Evolutionary conservation across 495 filamentous ascomycete species (phyloP).

Genomic region (Chlorociboria aeruginascens): DNA sequence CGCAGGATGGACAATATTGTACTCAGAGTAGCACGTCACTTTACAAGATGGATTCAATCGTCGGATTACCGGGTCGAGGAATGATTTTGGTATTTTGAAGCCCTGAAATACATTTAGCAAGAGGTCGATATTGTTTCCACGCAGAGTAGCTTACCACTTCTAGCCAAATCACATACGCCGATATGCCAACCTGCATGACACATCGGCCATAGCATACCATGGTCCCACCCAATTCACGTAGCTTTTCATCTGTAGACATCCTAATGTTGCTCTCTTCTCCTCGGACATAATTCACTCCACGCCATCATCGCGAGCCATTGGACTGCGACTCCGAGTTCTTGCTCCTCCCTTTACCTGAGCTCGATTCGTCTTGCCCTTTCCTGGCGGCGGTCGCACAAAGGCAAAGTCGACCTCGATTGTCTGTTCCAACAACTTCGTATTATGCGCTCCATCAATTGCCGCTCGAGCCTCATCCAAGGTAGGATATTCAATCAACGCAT

Average conservation of each 20-base stretch:
- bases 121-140: no score
- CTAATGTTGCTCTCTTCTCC: neutral
- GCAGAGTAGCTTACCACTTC: conserved; percentile 18
- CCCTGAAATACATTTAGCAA: no score
- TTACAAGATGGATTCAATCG: no score
- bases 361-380: conserved; percentile 20
- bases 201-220: conserved; percentile 24
- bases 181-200: conserved; percentile 26
- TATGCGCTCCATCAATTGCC: conserved; percentile 75
- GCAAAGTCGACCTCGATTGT: conserved; percentile 89
- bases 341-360: conserved; percentile 17
- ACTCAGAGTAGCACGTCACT: no score
- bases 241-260: neutral
- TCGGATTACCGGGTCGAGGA: no score
- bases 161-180: conserved; percentile 19
- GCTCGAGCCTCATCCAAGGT: conserved; percentile 76
- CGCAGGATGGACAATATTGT: no score
- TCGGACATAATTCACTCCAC: conserved; percentile 14
- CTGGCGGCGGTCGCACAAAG: conserved; percentile 85
- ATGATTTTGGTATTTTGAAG: no score
- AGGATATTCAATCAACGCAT: conserved; percentile 86
- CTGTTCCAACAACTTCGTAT: conserved; percentile 80
- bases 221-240: conserved; percentile 2
- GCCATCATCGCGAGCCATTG: conserved; percentile 13
- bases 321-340: conserved; percentile 18